phyloP scores from a whole-genome alignment of 257 asterid genomes.

The Solanum boliviense region DNA sequence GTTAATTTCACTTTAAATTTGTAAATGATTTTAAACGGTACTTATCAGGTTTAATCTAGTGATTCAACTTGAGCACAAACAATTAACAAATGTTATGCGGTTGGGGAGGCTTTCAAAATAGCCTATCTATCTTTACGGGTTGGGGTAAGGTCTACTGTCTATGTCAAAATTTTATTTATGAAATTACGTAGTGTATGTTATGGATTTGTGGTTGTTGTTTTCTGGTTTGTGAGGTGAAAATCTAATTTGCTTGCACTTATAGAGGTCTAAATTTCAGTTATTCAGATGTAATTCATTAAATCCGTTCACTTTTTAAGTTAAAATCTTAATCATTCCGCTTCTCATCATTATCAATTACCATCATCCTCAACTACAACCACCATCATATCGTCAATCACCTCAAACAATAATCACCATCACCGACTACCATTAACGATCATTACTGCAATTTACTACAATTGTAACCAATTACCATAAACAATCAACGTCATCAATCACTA shows the following conservation, averaged over 20 bases:
- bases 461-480: background rate
- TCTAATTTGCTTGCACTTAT: background rate
- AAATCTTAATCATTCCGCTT: background rate
- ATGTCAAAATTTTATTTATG: background rate
- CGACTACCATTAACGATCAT: background rate
- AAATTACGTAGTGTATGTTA: no score
- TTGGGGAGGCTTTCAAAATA: background rate
- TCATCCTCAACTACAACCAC: background rate
- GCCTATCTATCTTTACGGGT: rapidly evolving
- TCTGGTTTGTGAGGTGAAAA: no score
- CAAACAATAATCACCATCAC: rapidly evolving
- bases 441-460: background rate
- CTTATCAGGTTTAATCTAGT: background rate
- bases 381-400: background rate
- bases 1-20: background rate
- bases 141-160: rapidly evolving
- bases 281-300: background rate
- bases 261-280: no score
- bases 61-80: background rate
- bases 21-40: background rate
- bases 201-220: background rate
- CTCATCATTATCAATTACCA: no score
- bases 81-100: background rate
- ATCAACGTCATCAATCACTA: background rate
- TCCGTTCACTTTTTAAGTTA: no score